Conservation (phyloP, 1,284 basidiomycete species). For the Apiotrichum akiyoshidainum region DNA sequence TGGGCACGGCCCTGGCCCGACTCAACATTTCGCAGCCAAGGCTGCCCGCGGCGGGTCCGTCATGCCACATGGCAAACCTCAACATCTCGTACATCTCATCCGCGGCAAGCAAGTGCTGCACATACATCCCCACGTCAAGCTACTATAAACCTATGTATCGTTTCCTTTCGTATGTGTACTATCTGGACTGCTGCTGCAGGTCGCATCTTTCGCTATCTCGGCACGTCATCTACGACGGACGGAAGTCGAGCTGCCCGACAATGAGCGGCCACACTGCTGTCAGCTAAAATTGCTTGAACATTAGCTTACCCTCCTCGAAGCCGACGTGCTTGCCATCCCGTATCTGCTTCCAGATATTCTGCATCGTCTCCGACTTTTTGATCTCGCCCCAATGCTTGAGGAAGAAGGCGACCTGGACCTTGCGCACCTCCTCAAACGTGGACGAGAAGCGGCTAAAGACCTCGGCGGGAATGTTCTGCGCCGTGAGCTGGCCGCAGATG, state of each 20-base stretch:
- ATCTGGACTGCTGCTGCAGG: too few relatives aligned
- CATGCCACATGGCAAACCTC: not conserved
- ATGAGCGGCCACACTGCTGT: conserved; percentile 37
- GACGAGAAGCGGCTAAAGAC: conserved; percentile 80
- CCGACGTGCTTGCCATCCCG: conserved; percentile 73
- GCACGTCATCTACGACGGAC: conserved; percentile 7
- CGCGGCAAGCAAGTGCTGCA: too few relatives aligned
- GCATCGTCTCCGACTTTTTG: conserved; percentile 73
- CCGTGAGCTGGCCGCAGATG: conserved; percentile 69
- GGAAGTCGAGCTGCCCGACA: conserved; percentile 31
- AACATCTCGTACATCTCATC: too few relatives aligned
- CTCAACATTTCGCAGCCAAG: too few relatives aligned
- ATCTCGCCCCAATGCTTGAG: conserved; percentile 77
- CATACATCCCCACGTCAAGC: too few relatives aligned
- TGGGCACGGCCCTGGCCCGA: too few relatives aligned
- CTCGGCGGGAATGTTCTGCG: conserved; percentile 78
- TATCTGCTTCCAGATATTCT: conserved; percentile 76
- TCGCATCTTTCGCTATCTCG: too few relatives aligned
- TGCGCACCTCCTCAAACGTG: conserved; percentile 76
- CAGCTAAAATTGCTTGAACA: not conserved
- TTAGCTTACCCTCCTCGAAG: conserved; percentile 56
- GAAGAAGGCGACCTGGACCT: conserved; percentile 74
- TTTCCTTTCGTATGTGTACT: too few relatives aligned
- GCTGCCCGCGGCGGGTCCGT: not conserved
- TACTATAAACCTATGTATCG: too few relatives aligned